A percentile compares a stretch with the other conserved stretches of the same genome.
phyloP scores from a whole-genome alignment of 345 rosid species.

The Rhodamnia rubescens region DNA sequence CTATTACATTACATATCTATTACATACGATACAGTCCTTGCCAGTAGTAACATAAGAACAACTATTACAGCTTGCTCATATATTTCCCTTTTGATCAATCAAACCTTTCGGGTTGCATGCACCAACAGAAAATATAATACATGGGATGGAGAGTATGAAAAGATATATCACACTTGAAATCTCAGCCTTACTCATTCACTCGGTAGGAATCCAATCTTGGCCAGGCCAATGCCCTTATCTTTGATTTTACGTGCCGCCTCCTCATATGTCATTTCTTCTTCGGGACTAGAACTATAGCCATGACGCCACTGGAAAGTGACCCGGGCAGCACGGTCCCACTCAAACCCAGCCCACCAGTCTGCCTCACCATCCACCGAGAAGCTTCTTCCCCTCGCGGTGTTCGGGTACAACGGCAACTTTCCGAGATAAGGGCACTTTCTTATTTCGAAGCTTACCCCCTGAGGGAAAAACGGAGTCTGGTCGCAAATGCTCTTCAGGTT shows the following conservation, averaged over 20 bases:
- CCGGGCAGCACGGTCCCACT: neutral
- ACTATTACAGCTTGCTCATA: too few relatives aligned
- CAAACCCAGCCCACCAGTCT: accelerated
- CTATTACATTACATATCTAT: too few relatives aligned
- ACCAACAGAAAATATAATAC: too few relatives aligned
- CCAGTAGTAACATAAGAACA: too few relatives aligned
- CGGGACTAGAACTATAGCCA: accelerated
- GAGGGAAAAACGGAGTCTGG: neutral
- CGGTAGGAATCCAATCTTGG: accelerated
- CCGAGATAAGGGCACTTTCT: accelerated
- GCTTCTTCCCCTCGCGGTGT: neutral
- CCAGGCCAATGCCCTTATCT: accelerated
- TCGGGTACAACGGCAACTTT: neutral
- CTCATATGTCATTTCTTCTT: neutral
- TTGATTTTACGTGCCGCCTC: neutral
- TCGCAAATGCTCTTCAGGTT: neutral
- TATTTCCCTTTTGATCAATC: too few relatives aligned
- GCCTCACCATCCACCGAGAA: accelerated
- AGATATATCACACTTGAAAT: too few relatives aligned
- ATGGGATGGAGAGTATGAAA: too few relatives aligned
- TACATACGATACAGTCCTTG: too few relatives aligned
- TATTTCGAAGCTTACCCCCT: too few relatives aligned
- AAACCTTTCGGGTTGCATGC: too few relatives aligned
- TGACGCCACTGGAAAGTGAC: accelerated
- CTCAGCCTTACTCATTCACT: neutral